Percentiles rank a stretch among this genome's conserved stretches.
Evolutionary conservation across 441 rosid genomes (phyloP).

Genomic region (Capsella rubella): DNA sequence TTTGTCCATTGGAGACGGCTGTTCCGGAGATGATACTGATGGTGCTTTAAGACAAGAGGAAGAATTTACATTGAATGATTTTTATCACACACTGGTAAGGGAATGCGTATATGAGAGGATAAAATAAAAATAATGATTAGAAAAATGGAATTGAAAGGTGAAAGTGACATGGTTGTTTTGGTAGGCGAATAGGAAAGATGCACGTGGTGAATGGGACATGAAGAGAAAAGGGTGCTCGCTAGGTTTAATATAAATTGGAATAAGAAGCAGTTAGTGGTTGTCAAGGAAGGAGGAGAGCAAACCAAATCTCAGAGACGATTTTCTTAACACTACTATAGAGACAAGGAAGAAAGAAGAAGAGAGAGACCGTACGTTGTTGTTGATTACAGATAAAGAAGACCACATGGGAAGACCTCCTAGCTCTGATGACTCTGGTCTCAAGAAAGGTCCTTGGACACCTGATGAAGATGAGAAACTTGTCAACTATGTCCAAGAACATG

Average conservation of each 20-base stretch:
- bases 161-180: slow-evolving; percentile 45
- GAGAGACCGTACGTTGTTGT: slow-evolving; percentile 24
- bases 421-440: slow-evolving; percentile 65
- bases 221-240: slow-evolving; percentile 39
- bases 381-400: slow-evolving; percentile 11
- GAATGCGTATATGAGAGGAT: slow-evolving; percentile 33
- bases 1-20: slow-evolving; percentile 41
- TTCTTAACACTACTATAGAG: slow-evolving; percentile 22
- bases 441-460: slow-evolving; percentile 80
- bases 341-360: background rate
- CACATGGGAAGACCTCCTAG: slow-evolving; percentile 71
- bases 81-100: slow-evolving; percentile 23
- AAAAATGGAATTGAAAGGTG: slow-evolving; percentile 41
- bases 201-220: slow-evolving; percentile 44
- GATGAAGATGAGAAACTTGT: slow-evolving; percentile 73
- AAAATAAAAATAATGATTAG: slow-evolving; percentile 27
- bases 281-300: slow-evolving; percentile 57
- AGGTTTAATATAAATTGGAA: slow-evolving; percentile 59
- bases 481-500: slow-evolving; percentile 58
- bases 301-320: slow-evolving; percentile 39
- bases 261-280: slow-evolving; percentile 55
- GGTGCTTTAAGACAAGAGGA: slow-evolving; percentile 40
- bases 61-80: slow-evolving; percentile 38
- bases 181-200: slow-evolving; percentile 36
- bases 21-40: slow-evolving; percentile 37